phyloP scores from a whole-genome alignment of 106 monocot genomes.

The Chionographis japonica region DNA sequence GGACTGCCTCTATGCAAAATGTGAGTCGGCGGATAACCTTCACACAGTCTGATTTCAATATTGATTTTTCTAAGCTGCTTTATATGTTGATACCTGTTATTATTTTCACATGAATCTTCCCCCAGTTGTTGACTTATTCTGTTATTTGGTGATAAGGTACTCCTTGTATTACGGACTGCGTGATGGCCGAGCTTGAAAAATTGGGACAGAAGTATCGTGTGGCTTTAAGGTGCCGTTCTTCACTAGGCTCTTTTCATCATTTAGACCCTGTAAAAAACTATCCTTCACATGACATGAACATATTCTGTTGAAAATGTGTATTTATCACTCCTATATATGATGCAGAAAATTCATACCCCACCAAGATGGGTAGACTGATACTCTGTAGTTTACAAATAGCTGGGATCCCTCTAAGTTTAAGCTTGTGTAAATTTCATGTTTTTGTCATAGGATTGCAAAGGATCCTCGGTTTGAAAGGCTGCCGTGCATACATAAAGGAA shows the following conservation, averaged over 20 bases:
- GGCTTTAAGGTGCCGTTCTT: conserved; percentile 63
- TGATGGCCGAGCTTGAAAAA: conserved; percentile 99
- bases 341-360: too few relatives aligned
- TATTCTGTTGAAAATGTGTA: too few relatives aligned
- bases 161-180: conserved; percentile 98
- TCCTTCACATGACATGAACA: background rate
- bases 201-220: conserved; percentile 98
- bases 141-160: conserved; percentile 46
- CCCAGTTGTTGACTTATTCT: background rate
- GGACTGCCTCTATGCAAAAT: conserved; percentile 99
- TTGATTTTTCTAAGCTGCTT: background rate
- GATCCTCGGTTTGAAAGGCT: conserved; percentile 95
- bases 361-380: too few relatives aligned
- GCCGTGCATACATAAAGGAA: conserved; percentile 96
- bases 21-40: conserved; percentile 35
- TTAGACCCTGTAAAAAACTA: background rate
- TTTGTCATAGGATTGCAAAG: conserved; percentile 73
- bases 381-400: too few relatives aligned
- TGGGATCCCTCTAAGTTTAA: too few relatives aligned
- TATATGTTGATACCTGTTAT: background rate
- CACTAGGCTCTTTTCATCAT: background rate
- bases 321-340: too few relatives aligned
- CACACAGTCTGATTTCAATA: background rate
- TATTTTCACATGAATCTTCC: background rate
- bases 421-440: background rate